Evolutionary conservation across 2,329 filamentous ascomycete genomes (phyloP), one percentile per base, ranked within the genome.

Genomic region (Colletotrichum gloeosporioides): DNA sequence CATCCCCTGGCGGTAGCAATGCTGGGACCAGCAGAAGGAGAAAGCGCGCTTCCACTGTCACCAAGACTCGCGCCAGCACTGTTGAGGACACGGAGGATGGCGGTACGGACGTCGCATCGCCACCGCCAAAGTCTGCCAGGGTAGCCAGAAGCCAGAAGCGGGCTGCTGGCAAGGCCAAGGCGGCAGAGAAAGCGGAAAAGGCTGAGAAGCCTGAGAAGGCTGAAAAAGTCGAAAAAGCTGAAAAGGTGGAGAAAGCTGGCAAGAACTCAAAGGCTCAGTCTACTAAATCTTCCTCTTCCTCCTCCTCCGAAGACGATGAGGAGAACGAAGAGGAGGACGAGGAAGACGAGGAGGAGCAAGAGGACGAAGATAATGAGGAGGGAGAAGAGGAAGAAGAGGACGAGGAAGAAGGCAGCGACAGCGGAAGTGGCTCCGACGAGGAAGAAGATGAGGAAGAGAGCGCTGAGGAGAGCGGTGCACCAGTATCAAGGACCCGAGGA

Each of bases 21-120:
- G 34, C 63, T 34, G 71, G 71, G 29, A 64, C 67, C 49, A 57
- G 76, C 73, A 77, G 85, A 79, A 89, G 89, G 82, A 86, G 88
- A 69, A 89, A 88, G 82, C 85, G 88, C 44, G 84, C 83, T 25
- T 83, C 83, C 25, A 84, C 85, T 3, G 79, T 80, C 13, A 81
- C 86, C 13, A 85, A 84, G 72, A 77, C 77, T 10, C 77, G 79
- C n/a, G 76, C 77, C 36, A 90, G 88, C 77, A 90, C 89, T 8
- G 86, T 90, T n/a, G 89, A 89, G 5, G 89, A 90, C 71, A 89
- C 89, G 1, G 89, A 90, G 77, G 86, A 86, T 55, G 86, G 87
- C 61, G 74, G 71, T 25, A 88, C 85, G n/a, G 84, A 85, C 44
- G 81, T 82, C 29, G 82, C 85, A 69, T 86, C 86, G 67, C 86